Percentiles rank a stretch among this genome's conserved stretches.
phyloP scores from a whole-genome alignment of 768 basidiomycete species.

The Hygrocybe punicea region DNA sequence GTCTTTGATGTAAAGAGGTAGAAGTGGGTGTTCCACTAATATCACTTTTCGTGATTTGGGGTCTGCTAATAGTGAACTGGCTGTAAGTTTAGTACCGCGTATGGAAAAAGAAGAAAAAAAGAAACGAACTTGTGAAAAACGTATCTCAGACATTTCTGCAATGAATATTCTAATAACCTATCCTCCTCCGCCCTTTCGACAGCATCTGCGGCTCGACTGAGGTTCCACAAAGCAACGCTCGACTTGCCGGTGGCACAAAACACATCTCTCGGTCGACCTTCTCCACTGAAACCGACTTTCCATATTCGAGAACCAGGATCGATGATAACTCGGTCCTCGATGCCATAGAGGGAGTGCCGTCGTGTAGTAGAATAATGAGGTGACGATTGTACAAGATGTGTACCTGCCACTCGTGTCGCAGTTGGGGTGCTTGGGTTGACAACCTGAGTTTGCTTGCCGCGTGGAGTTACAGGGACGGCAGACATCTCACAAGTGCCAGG shows the following conservation, averaged over 20 bases:
- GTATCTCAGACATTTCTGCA: conserved; percentile 66
- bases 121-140: conserved; percentile 80
- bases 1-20: conserved; percentile 86
- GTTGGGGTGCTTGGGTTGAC: conserved; percentile 54
- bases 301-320: conserved; percentile 92
- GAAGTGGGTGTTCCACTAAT: conserved; percentile 81
- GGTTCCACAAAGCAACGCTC: conserved; percentile 55
- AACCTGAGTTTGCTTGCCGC: conserved; percentile 35
- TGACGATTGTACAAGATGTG: conserved; percentile 59
- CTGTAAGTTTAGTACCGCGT: conserved; percentile 19
- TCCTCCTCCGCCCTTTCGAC: conserved; percentile 70
- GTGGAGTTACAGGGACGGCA: conserved; percentile 38
- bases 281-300: conserved; percentile 98
- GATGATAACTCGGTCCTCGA: conserved; percentile 91
- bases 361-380: conserved; percentile 83
- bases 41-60: conserved; percentile 95
- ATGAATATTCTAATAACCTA: conserved; percentile 60
- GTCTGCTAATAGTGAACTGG: conserved; percentile 87
- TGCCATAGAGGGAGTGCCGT: conserved; percentile 92
- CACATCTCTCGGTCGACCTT: conserved; percentile 86
- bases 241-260: conserved; percentile 54
- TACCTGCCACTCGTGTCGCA: conserved; percentile 46
- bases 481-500: not conserved
- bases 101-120: conserved; percentile 2
- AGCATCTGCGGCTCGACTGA: conserved; percentile 51